Evolutionary conservation across 2,329 filamentous ascomycete species (phyloP).

Genomic region (Akanthomyces lecanii): DNA sequence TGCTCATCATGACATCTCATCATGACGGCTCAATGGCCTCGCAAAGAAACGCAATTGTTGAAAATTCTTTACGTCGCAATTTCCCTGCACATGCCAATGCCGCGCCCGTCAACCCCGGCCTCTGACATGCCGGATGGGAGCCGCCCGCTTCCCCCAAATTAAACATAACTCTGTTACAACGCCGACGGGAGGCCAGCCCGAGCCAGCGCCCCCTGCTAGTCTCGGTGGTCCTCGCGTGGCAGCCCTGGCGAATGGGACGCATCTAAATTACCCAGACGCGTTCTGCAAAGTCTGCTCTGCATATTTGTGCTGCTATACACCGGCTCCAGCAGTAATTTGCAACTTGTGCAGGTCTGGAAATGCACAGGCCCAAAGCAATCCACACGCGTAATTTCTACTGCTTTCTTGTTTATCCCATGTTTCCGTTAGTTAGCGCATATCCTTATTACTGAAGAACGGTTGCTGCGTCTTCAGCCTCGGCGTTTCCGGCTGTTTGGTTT

Average conservation of each 20-base stretch:
- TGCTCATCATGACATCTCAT: no score
- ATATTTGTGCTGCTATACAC: not conserved
- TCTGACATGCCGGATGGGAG: constrained; percentile 5
- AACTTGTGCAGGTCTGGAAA: not conserved
- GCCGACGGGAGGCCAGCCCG: not conserved
- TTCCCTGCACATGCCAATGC: not conserved
- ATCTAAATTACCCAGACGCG: not conserved
- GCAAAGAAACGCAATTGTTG: no score
- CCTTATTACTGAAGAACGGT: not conserved
- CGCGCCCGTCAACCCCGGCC: not conserved
- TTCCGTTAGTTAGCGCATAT: not conserved
- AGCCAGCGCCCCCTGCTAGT: not conserved
- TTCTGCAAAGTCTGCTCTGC: not conserved
- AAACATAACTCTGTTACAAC: not conserved
- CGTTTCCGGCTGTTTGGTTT: constrained; percentile 8
- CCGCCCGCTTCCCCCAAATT: constrained; percentile 13
- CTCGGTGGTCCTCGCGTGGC: constrained; percentile 9
- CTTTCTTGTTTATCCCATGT: not conserved
- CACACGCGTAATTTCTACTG: not conserved
- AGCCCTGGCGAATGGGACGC: not conserved
- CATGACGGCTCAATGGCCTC: no score
- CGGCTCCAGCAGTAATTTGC: not conserved
- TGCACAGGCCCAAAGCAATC: constrained; percentile 3
- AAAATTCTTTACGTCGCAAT: not conserved
- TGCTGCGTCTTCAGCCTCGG: constrained; percentile 7